Conservation (phyloP, 768 basidiomycete genomes). For the Suillus sp. region DNA sequence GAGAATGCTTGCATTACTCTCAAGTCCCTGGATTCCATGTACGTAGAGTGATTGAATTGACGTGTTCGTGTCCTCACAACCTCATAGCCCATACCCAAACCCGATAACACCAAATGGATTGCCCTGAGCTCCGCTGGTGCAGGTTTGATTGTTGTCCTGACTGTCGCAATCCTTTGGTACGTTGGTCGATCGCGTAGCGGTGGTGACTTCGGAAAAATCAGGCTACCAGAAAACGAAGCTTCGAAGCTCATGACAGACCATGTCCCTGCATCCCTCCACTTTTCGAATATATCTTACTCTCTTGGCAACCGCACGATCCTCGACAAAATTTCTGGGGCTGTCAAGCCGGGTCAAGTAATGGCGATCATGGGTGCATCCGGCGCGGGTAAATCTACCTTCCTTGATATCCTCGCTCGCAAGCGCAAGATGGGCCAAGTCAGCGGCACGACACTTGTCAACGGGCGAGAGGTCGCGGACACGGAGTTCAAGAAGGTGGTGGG, state of each 20-base stretch:
- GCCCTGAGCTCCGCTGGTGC: conserved; percentile 83
- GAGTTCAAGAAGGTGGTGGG: conserved; percentile 88
- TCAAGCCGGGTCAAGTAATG: conserved; percentile 87
- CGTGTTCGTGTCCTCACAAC: not conserved
- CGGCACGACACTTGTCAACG: conserved; percentile 85
- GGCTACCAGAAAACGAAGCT: conserved; percentile 79
- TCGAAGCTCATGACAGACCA: conserved; percentile 91
- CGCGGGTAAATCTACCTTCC: conserved; percentile 93
- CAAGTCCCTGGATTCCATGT: conserved; percentile 94
- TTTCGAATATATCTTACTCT: conserved; percentile 80
- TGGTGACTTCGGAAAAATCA: conserved; percentile 70
- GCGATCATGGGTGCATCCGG: conserved; percentile 98
- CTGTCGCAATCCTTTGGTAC: conserved; percentile 86
- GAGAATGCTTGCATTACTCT: conserved; percentile 92
- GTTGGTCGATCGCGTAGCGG: conserved; percentile 65
- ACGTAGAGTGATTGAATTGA: conserved; percentile 7
- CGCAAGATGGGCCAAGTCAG: conserved; percentile 74
- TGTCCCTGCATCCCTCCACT: conserved; percentile 92
- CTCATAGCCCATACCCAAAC: conserved; percentile 70
- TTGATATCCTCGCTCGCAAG: conserved; percentile 94
- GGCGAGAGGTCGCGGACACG: conserved; percentile 68
- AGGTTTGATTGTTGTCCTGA: conserved; percentile 69
- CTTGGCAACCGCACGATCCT: conserved; percentile 66
- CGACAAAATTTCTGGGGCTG: conserved; percentile 78
- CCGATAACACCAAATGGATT: conserved; percentile 80